Conservation (phyloP, 345 rosid genomes). For the Luvunga scandens region DNA sequence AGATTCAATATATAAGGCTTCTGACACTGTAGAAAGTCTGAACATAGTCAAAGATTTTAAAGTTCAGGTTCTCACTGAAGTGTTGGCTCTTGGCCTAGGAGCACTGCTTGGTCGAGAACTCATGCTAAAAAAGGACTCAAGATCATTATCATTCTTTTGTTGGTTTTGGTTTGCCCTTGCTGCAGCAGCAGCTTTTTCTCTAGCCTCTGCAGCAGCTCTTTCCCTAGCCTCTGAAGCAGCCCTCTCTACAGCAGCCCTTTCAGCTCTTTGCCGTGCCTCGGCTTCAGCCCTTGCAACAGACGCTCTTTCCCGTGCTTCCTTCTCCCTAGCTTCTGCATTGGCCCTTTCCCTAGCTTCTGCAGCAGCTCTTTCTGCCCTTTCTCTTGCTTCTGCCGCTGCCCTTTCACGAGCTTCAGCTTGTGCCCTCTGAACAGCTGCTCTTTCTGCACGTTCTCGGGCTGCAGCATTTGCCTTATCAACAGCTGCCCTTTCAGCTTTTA, state of each 20-base stretch:
- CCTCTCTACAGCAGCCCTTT: slow-evolving; percentile 84
- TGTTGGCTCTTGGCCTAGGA: slow-evolving; percentile 74
- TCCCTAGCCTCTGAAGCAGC: slow-evolving; percentile 77
- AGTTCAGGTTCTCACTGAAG: slow-evolving; percentile 47
- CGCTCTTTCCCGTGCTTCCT: slow-evolving; percentile 39
- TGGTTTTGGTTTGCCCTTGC: slow-evolving; percentile 66
- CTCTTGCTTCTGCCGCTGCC: slow-evolving; percentile 83
- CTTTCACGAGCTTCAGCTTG: slow-evolving; percentile 98
- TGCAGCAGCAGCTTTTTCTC: slow-evolving; percentile 60
- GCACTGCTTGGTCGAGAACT: slow-evolving; percentile 80
- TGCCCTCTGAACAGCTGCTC: slow-evolving; percentile 91
- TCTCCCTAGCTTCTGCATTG: slow-evolving; percentile 59
- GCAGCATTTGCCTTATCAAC: slow-evolving; percentile 67
- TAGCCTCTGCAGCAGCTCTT: slow-evolving; percentile 65
- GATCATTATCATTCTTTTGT: slow-evolving; percentile 69
- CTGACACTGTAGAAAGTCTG: neutral
- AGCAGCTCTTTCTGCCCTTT: slow-evolving; percentile 82
- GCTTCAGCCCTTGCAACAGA: slow-evolving; percentile 37
- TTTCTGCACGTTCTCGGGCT: slow-evolving; percentile 88
- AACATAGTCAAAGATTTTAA: slow-evolving; percentile 10
- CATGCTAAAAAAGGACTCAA: slow-evolving; percentile 78
- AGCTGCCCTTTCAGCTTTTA: slow-evolving; percentile 86
- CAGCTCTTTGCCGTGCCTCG: slow-evolving; percentile 57
- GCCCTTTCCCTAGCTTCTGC: slow-evolving; percentile 86
- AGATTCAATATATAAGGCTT: slow-evolving; percentile 19